Evolutionary conservation across 2,329 filamentous ascomycete species (phyloP), one percentile per base, ranked within the genome.

Genomic region (Colletotrichum eleusines): DNA sequence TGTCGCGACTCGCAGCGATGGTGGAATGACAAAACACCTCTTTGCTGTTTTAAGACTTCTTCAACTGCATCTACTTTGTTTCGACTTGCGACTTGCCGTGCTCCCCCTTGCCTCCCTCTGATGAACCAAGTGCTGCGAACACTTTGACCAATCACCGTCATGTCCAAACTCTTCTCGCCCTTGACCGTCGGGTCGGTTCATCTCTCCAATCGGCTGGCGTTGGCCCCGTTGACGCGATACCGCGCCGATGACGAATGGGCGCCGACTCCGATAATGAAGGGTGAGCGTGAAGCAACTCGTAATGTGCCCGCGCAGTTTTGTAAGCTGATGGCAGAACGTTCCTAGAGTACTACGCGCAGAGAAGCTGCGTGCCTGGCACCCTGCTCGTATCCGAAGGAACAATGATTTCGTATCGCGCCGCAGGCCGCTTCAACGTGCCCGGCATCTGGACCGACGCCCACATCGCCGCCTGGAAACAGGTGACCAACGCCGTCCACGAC

Each of bases 401-500:
- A 9, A 80, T 85, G 50, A 85, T 90, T 75, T 84, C 86, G 2
- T 74, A 80, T 7, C 80, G 82, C 73, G 83, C 80, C 48, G 84
- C 84, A 55, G 83, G 85, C 51, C 85, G 83, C 73, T 23, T 54
- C 2, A 78, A 88, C 72, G 82, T 86, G 1, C 89, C 90, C 0
- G 89, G 88, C 1, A 87, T 92, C 75, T 90, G 83, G 75, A 86
- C 77, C 26, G 78, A 84, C 0, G 84, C 82, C n/a, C 89, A 91
- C 70, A 82, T 91, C 51, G 83, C 82, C 1, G 86, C 82, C 0
- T 93, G 90, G 91, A 88, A 85, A 72, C 79, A 84, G 18, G 81
- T 92, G 51, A 89, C 87, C 2, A 85, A 89, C 33, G 87, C 86
- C 0, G 89, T 93, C 0, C 91, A 93, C 76, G 82, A 82, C 28